A percentile compares a stretch with the other conserved stretches of the same genome.
Evolutionary conservation across 805 yeast genomes (phyloP).

Genomic region (Saccharomycopsis malanga): DNA sequence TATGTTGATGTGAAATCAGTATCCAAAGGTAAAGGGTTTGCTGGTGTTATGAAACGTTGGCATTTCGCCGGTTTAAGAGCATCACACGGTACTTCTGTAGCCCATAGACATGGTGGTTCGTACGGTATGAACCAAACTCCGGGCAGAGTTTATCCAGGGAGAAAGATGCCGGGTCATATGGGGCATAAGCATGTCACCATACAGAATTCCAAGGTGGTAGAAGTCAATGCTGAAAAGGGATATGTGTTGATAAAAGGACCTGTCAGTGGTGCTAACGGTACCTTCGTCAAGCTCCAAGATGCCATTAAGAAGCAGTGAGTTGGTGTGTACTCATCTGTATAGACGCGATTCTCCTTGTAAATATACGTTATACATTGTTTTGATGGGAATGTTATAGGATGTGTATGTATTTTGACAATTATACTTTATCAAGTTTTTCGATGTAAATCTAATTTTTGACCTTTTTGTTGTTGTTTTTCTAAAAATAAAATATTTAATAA

Average conservation of each 20-base stretch:
- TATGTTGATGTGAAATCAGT: constrained; percentile 72
- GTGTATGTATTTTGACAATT: too few species aligned
- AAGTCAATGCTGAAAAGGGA: constrained; percentile 75
- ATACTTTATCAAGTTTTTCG: too few species aligned
- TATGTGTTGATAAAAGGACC: constrained; percentile 80
- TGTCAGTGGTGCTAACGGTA: constrained; percentile 82
- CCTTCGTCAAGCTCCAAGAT: constrained; percentile 70
- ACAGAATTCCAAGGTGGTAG: constrained; percentile 68
- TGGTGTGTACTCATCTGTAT: neutral
- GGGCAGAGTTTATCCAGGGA: constrained; percentile 93
- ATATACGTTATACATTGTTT: too few species aligned
- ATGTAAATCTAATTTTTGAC: too few species aligned
- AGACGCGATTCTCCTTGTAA: neutral
- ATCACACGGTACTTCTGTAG: constrained; percentile 89
- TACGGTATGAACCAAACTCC: constrained; percentile 95
- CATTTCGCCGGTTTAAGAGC: constrained; percentile 86
- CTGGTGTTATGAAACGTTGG: constrained; percentile 97
- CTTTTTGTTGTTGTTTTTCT: too few species aligned
- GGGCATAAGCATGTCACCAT: constrained; percentile 72
- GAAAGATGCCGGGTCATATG: constrained; percentile 98
- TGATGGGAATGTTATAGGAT: too few species aligned
- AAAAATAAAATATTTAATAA: too few species aligned
- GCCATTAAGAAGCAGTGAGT: constrained; percentile 44
- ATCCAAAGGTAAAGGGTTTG: constrained; percentile 92
- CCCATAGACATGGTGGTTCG: constrained; percentile 96